phyloP scores from a whole-genome alignment of 2,329 filamentous ascomycete genomes.

The Beauveria pseudobassiana region DNA sequence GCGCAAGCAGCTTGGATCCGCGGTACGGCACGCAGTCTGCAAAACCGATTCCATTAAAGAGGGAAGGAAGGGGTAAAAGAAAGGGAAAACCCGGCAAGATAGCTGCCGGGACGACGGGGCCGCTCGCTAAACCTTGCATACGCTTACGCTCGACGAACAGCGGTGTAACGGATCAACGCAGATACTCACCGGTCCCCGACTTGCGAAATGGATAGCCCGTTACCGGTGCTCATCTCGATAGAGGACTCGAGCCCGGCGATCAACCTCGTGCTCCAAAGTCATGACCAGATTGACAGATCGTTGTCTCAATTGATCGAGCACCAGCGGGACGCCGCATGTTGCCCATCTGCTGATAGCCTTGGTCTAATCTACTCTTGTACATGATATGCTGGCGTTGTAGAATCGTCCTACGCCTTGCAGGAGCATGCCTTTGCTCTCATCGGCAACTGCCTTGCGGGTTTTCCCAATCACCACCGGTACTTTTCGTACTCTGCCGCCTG shows the following conservation, averaged over 20 bases:
- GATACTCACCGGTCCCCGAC: neutral
- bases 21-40: no score
- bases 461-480: conserved; percentile 29
- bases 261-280: neutral
- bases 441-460: neutral
- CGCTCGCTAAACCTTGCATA: neutral
- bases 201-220: neutral
- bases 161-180: neutral
- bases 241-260: neutral
- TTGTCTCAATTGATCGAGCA: neutral
- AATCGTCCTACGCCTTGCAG: neutral
- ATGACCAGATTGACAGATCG: neutral
- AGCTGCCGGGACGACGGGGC: neutral
- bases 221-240: neutral
- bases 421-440: neutral
- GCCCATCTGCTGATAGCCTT: neutral
- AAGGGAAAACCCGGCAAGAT: no score
- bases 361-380: neutral
- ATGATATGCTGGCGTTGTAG: neutral
- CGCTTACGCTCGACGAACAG: neutral
- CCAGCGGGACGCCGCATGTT: neutral
- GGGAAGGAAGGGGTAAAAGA: no score
- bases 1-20: no score
- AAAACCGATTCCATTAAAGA: no score
- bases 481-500: conserved; percentile 59